phyloP scores from a whole-genome alignment of 108 stramenopile species.

The Asterionellopsis glacialis region DNA sequence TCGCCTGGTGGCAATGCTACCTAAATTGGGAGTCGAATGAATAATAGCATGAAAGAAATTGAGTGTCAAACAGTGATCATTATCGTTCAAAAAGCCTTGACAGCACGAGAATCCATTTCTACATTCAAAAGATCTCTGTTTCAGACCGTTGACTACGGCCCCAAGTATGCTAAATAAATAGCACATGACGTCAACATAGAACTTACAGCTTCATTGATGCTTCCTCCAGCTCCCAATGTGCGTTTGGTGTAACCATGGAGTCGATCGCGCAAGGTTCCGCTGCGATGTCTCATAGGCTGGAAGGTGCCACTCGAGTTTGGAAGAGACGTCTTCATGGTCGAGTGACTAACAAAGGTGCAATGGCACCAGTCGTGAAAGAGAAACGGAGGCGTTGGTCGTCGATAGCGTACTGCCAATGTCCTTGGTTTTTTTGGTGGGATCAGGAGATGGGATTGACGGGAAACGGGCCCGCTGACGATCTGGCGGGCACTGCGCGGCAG shows the following conservation, averaged over 20 bases:
- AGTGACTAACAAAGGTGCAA: too few relatives aligned
- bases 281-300: constrained; percentile 80
- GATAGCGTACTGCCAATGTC: too few relatives aligned
- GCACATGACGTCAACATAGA: constrained; percentile 5
- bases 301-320: constrained; percentile 58
- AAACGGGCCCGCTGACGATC: too few relatives aligned
- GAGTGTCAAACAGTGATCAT: not conserved
- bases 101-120: not conserved
- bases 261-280: constrained; percentile 78
- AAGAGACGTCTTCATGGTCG: too few relatives aligned
- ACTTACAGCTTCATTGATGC: constrained; percentile 77
- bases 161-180: not conserved
- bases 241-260: constrained; percentile 83
- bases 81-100: not conserved
- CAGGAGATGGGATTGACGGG: too few relatives aligned
- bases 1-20: constrained; percentile 78
- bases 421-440: too few relatives aligned
- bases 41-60: constrained; percentile 6
- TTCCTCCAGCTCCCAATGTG: constrained; percentile 86
- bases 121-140: not conserved
- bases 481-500: too few relatives aligned
- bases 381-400: too few relatives aligned
- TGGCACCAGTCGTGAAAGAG: too few relatives aligned
- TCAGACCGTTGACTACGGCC: not conserved
- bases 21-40: constrained; percentile 18